Evolutionary conservation across 1,284 basidiomycete genomes (phyloP).

Genomic region (Tylopilus sp.): DNA sequence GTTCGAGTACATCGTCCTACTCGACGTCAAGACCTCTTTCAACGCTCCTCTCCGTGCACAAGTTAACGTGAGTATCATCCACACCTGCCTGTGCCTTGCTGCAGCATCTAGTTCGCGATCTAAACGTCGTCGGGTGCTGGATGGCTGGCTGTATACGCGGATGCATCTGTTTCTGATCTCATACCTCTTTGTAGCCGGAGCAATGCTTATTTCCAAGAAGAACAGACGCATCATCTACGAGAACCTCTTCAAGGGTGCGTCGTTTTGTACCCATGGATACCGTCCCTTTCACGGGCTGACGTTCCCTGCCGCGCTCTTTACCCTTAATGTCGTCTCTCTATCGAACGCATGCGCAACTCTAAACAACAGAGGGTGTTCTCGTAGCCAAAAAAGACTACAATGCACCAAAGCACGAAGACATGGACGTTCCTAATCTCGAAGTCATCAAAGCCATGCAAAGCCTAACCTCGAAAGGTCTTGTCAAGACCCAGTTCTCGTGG

Average conservation of each 20-base stretch:
- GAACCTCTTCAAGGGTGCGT: conserved; percentile 93
- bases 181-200: conserved; percentile 17
- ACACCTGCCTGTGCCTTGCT: not conserved
- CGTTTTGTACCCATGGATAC: too few species aligned
- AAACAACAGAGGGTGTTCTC: conserved; percentile 88
- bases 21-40: conserved; percentile 41
- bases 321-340: too few species aligned
- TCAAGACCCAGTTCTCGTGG: conserved; percentile 99
- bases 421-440: conserved; percentile 97
- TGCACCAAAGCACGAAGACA: conserved; percentile 96
- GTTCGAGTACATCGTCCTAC: conserved; percentile 32
- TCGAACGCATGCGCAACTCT: too few species aligned
- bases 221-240: conserved; percentile 93
- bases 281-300: not conserved
- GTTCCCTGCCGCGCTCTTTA: too few species aligned
- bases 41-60: conserved; percentile 22
- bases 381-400: conserved; percentile 99
- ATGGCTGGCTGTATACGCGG: conserved; percentile 25
- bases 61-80: conserved; percentile 31
- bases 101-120: not conserved
- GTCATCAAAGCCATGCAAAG: conserved; percentile 99
- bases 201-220: conserved; percentile 88
- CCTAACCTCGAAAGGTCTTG: conserved; percentile 94
- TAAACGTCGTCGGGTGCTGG: conserved; percentile 25
- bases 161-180: conserved; percentile 33